Percentiles rank a stretch among this genome's conserved stretches.
phyloP scores from a whole-genome alignment of 179 eudicot species.

The Spergularia azorica region DNA sequence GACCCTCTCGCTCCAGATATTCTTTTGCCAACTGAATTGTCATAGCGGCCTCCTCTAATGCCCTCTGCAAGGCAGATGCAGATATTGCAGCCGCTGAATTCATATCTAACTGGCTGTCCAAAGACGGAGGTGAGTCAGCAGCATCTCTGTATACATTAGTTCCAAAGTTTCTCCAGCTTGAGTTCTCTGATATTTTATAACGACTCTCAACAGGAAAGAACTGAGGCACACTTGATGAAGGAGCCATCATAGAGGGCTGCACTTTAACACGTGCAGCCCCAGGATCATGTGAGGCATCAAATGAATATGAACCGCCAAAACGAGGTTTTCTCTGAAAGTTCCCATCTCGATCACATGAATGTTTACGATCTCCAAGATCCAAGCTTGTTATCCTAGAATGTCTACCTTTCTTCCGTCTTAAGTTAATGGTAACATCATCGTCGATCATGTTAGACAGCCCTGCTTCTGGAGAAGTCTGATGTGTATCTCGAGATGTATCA shows the following conservation, averaged over 20 bases:
- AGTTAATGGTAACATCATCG: slow-evolving; percentile 28
- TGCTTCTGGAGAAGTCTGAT: slow-evolving; percentile 19
- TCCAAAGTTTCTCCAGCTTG: slow-evolving; percentile 39
- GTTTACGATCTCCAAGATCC: slow-evolving; percentile 35
- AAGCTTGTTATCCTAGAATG: slow-evolving; percentile 36
- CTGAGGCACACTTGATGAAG: slow-evolving; percentile 49
- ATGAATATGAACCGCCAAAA: slow-evolving; percentile 35
- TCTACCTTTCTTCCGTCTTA: slow-evolving; percentile 36
- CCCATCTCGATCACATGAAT: slow-evolving; percentile 28
- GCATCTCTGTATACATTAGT: slow-evolving; percentile 32
- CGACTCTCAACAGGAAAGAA: slow-evolving; percentile 33
- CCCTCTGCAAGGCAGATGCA: slow-evolving; percentile 78
- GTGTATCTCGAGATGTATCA: slow-evolving; percentile 19
- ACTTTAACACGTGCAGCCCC: slow-evolving; percentile 40
- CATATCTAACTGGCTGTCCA: slow-evolving; percentile 70
- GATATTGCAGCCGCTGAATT: slow-evolving; percentile 81
- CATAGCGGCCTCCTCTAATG: slow-evolving; percentile 81
- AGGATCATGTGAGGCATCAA: slow-evolving; percentile 44
- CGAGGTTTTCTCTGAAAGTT: slow-evolving; percentile 38
- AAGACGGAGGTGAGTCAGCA: slow-evolving; percentile 46
- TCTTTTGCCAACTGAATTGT: slow-evolving; percentile 75
- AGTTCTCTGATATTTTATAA: slow-evolving; percentile 38
- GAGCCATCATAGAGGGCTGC: slow-evolving; percentile 42
- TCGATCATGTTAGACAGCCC: slow-evolving; percentile 16
- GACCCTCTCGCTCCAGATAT: slow-evolving; percentile 61